Conservation (phyloP, 371 early-diverging fungal species). For the Umbelopsis sp. region DNA sequence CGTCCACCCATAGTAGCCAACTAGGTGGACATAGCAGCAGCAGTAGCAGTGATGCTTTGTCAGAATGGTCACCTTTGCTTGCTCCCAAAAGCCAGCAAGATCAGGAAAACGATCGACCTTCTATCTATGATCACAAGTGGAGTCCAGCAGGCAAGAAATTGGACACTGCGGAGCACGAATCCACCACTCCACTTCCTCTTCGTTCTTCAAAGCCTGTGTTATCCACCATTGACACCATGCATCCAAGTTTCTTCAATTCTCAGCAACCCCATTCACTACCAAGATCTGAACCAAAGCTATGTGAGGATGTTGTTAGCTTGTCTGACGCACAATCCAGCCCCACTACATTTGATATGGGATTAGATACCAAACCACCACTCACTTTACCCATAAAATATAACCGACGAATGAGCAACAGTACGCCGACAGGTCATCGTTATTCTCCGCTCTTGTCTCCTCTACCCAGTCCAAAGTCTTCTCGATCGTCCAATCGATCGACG, state of each 20-base stretch:
- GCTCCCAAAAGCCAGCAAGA: slow-evolving; percentile 4
- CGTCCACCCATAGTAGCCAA: neutral
- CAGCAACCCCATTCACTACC: neutral
- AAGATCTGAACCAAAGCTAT: neutral
- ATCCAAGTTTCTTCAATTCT: neutral
- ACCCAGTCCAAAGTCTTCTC: slow-evolving; percentile 19
- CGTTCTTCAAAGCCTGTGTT: neutral
- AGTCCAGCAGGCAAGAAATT: neutral
- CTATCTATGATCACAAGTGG: slow-evolving; percentile 9
- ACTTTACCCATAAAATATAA: slow-evolving; percentile 4
- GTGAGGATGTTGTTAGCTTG: neutral
- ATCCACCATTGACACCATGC: slow-evolving; percentile 3
- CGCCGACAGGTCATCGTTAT: slow-evolving; percentile 10
- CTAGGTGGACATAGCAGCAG: slow-evolving; percentile 11
- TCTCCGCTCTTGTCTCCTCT: slow-evolving; percentile 21
- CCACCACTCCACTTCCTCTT: too few relatives aligned
- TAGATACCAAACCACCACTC: neutral
- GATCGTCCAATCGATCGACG: slow-evolving; percentile 16
- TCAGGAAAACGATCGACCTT: neutral
- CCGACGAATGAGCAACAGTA: slow-evolving; percentile 9
- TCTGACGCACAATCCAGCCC: neutral
- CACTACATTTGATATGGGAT: neutral
- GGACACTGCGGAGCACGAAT: neutral
- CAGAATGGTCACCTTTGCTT: slow-evolving; percentile 5
- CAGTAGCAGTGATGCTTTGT: slow-evolving; percentile 10